Base-by-base conservation (phyloP, 108 stramenopile genomes). In the Parietichytrium sp. region DNA sequence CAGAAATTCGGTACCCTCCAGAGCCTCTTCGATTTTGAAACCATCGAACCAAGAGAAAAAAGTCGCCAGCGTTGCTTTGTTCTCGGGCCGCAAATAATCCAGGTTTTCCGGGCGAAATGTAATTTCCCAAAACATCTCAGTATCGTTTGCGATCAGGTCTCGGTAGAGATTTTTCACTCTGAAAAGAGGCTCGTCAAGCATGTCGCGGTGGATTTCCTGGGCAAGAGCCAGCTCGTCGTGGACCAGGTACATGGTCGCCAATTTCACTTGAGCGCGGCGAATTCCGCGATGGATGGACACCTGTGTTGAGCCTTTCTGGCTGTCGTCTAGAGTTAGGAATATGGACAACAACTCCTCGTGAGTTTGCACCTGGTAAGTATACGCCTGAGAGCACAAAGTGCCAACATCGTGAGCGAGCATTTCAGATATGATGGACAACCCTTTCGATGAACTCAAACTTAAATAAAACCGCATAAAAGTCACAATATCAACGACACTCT, bases 61-160 rank as follows among this genome's bases (percentile, higher is more conserved):
- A 42, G 61, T 72, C 3, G 36, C 45, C n/a, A 72, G 42, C 45
- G 36, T 33, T n/a, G 29, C 61, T 25, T 45, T 36, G 42, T 72
- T 45, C 33, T 13, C 20, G 15, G 61, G 61, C 16, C 33, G 13
- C 16, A 72, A 42, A 20, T 72, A 72, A 25, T 72, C 61, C 18
- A 72, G 42, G 20, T 72, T 72, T 25, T 42, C 38, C 15, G 38
- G 36, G 8, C 61, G 61, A 72, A 72, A 72, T 6, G 61, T 45
- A 25, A 72, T 72, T 2, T 72, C 61, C 61, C 61, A 72, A 27
- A 72, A 72, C 16, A n/a, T 23, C 42, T 72, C 61, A 7, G 61
- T 72, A 25, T 72, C 61, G 38, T 45, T 72, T n/a, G 61, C 61
- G 8, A 72, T 2, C 8, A 72, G 42, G 38, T 72, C 61, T 33